Evolutionary conservation across 495 filamentous ascomycete genomes (phyloP), one percentile per base, ranked within the genome.

Genomic region (Rhypophila decipiens): DNA sequence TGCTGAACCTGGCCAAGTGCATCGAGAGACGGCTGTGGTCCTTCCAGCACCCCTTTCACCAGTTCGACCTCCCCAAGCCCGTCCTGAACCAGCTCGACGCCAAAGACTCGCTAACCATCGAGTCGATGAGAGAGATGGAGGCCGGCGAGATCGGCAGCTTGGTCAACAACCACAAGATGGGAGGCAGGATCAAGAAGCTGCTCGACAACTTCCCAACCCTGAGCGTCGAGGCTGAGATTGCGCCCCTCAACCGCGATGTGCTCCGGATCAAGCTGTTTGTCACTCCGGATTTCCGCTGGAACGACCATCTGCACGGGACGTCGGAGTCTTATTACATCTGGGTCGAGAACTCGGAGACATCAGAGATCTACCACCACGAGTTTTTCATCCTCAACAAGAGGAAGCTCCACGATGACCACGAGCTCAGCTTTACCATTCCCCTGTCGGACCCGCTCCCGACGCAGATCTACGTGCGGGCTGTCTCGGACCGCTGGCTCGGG

Each of bases 281-380:
- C 24, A 88, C 82, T 3, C 86, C 94, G 0, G 90, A 97, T 20
- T 99, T 97, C 63, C 76, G 71, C 11, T 99, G 93, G 93, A 96
- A 95, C 51, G 94, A 99, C 52, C 82, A 82, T n/a, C 77, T 96
- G 41, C 88, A 99, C 64, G 94, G 94, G 2, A 84, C 80, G 4
- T 95, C 91, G 2, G 93, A 99, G 59, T 90, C 88, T 17, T 99
- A 93, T 67, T 97, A 90, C 81, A 84, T 97, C 40, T 97, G 94
- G 94, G 91, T 97, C 13, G 93, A 99, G 66, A 95, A 97, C 59
- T 96, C 91, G 0, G 94, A 97, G 56, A 95, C 90, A 0, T 91
- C 87, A 1, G 90, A 97, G 61, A 96, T 99, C 31, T 99, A 95
- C 55, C 93, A 99, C 57, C 88, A 96, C 47, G 93, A 99, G 63